A percentile compares a stretch with the other conserved stretches of the same genome.
Evolutionary conservation across 305 asterid genomes (phyloP).

Genomic region (Fraxinus xanthoxyloides): DNA sequence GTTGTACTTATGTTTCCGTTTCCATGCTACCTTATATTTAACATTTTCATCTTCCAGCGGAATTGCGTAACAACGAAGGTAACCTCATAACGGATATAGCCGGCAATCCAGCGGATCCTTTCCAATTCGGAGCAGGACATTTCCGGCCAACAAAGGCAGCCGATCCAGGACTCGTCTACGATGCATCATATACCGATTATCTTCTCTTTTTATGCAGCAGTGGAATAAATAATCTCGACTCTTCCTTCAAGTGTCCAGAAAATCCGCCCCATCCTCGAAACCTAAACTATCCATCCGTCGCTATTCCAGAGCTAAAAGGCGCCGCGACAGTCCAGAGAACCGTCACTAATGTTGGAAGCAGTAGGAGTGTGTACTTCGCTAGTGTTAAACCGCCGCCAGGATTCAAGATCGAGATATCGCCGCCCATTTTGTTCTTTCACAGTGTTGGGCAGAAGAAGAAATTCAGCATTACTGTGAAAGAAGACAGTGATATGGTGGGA

Average conservation of each 20-base stretch:
- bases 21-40: not conserved
- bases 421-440: slow-evolving; percentile 52
- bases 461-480: slow-evolving; percentile 59
- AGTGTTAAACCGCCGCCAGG: slow-evolving; percentile 62
- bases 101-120: slow-evolving; percentile 70
- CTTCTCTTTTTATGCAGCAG: slow-evolving; percentile 55
- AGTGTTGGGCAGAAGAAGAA: slow-evolving; percentile 46
- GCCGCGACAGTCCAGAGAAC: slow-evolving; percentile 49
- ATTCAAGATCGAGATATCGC: slow-evolving; percentile 52
- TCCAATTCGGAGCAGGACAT: slow-evolving; percentile 82
- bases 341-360: slow-evolving; percentile 69
- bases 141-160: slow-evolving; percentile 84
- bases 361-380: slow-evolving; percentile 48
- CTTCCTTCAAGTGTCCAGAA: slow-evolving; percentile 50
- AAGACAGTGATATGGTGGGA: slow-evolving; percentile 14
- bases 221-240: slow-evolving; percentile 30
- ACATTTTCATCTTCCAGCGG: slow-evolving; percentile 48
- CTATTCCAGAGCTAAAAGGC: slow-evolving; percentile 54
- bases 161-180: slow-evolving; percentile 82
- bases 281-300: slow-evolving; percentile 77
- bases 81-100: slow-evolving; percentile 52
- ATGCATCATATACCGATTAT: slow-evolving; percentile 69
- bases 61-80: slow-evolving; percentile 47
- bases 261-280: slow-evolving; percentile 32
- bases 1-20: not conserved